Conservation (phyloP, 345 rosid genomes). For the Carallia pectinifolia region DNA sequence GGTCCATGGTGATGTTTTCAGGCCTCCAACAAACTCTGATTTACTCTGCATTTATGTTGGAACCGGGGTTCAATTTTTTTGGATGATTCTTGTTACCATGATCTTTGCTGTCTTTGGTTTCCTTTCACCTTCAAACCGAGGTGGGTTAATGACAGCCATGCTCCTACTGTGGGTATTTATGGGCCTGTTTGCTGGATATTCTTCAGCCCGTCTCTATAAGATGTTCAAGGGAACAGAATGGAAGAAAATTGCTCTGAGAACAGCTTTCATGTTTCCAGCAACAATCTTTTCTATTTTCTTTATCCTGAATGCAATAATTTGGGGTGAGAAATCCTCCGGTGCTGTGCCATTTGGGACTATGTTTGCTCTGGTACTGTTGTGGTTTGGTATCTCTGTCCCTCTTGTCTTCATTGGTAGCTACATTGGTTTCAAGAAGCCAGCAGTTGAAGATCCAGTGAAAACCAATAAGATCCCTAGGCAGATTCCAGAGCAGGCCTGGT, state of each 20-base stretch:
- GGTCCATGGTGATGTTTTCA: constrained; percentile 92
- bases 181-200: constrained; percentile 83
- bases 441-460: constrained; percentile 77
- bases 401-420: constrained; percentile 75
- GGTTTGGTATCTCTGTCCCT: constrained; percentile 96
- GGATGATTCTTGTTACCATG: constrained; percentile 87
- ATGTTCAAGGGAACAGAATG: constrained; percentile 83
- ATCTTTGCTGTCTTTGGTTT: constrained; percentile 87
- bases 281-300: constrained; percentile 63
- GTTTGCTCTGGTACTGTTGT: constrained; percentile 74
- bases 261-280: constrained; percentile 76
- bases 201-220: constrained; percentile 77
- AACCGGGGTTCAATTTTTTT: constrained; percentile 85
- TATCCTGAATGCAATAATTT: constrained; percentile 72
- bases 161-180: constrained; percentile 89
- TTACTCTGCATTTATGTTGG: constrained; percentile 84
- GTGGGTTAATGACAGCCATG: constrained; percentile 89
- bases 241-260: constrained; percentile 73
- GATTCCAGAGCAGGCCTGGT: constrained; percentile 81
- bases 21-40: constrained; percentile 70
- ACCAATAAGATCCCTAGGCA: constrained; percentile 91
- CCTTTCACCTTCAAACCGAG: constrained; percentile 90
- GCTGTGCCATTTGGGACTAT: constrained; percentile 96
- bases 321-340: constrained; percentile 95
- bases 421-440: constrained; percentile 68